These are phyloP conservation scores for Suillus brevipes DNA, from an alignment of 768 basidiomycete species.

Conservation along the genomic window DNA sequence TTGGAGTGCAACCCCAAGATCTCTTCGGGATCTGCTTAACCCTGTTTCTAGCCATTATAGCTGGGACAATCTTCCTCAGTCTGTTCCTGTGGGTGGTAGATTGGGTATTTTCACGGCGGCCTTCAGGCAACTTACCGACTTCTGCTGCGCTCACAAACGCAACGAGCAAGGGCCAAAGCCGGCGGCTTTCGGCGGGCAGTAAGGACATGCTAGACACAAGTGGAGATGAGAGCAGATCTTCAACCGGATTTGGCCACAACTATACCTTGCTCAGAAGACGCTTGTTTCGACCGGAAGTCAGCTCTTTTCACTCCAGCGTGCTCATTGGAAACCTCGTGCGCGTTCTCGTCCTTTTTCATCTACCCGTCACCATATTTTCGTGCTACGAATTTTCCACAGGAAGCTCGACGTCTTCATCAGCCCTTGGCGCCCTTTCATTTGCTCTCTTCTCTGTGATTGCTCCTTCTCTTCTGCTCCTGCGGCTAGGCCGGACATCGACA, in stretches of 20 bases:
- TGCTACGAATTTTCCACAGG: conserved; percentile 58
- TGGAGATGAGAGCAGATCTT: conserved; percentile 31
- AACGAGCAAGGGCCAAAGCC: conserved; percentile 32
- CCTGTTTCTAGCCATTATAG: conserved; percentile 79
- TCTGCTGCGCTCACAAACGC: conserved; percentile 18
- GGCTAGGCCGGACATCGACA: conserved; percentile 78
- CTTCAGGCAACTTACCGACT: conserved; percentile 18
- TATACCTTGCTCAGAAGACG: conserved; percentile 31
- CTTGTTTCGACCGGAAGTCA: conserved; percentile 53
- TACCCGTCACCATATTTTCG: conserved; percentile 91
- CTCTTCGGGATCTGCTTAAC: conserved; percentile 81
- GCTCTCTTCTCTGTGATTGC: conserved; percentile 74
- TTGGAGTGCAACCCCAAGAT: conserved; percentile 82
- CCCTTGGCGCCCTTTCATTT: conserved; percentile 82
- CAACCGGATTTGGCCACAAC: conserved; percentile 24
- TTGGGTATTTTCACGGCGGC: conserved; percentile 39
- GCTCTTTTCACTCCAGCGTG: conserved; percentile 78
- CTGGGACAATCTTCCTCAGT: conserved; percentile 68
- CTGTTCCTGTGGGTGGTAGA: conserved; percentile 74
- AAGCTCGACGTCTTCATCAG: conserved; percentile 57
- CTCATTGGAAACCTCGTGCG: conserved; percentile 91
- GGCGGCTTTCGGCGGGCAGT: conserved; percentile 43
- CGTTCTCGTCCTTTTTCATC: conserved; percentile 88
- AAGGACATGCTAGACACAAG: conserved; percentile 51
- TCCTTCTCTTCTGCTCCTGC: conserved; percentile 72